Evolutionary conservation across 2,329 filamentous ascomycete genomes (phyloP).

Genomic region (Fusarium tricinctum): DNA sequence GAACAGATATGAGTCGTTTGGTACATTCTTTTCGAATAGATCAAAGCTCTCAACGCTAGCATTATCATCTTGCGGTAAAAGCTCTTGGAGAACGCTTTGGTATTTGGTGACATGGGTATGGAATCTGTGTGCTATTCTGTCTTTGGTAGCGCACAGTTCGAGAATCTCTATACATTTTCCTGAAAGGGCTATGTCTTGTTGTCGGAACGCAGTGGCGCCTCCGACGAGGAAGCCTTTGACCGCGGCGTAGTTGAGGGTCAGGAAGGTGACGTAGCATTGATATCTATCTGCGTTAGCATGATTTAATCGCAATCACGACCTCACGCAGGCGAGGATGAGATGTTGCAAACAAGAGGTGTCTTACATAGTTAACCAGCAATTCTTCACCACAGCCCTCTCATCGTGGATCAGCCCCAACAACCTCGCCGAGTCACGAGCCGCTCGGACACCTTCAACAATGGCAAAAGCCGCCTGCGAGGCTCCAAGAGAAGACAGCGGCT

Average conservation of each 20-base stretch:
- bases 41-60: rapidly evolving
- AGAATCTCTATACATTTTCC: not conserved
- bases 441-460: not conserved
- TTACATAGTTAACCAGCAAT: not conserved
- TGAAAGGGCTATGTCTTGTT: not conserved
- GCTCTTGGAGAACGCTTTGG: rapidly evolving
- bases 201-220: rapidly evolving
- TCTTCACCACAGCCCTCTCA: not conserved
- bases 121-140: not conserved
- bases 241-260: not conserved
- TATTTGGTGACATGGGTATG: not conserved
- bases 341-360: not conserved
- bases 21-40: rapidly evolving
- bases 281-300: not conserved
- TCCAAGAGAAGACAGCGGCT: not conserved
- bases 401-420: rapidly evolving
- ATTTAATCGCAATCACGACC: not conserved
- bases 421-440: not conserved
- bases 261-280: not conserved
- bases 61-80: rapidly evolving
- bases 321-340: too few species aligned
- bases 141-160: not conserved
- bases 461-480: not conserved
- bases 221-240: not conserved
- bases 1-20: not conserved